These are phyloP conservation scores for Rutstroemia sp. DNA, from an alignment of 2,329 filamentous ascomycete species.

Conservation along the genomic window DNA sequence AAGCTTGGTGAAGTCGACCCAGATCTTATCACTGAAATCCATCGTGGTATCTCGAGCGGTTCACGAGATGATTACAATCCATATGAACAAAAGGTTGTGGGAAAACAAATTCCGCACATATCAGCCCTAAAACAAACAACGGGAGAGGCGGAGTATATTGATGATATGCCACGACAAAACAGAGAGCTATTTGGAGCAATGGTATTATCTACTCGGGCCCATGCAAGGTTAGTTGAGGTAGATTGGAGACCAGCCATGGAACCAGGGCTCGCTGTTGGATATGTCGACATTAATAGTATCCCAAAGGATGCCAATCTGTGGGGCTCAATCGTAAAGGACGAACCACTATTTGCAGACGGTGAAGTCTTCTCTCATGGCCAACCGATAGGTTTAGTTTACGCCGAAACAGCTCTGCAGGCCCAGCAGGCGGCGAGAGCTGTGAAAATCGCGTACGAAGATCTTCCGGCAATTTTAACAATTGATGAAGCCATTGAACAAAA, in stretches of 20 bases:
- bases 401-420: constrained; percentile 68
- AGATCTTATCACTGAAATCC: constrained; percentile 74
- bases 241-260: constrained; percentile 63
- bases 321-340: constrained; percentile 65
- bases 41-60: constrained; percentile 74
- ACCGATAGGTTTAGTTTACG: constrained; percentile 81
- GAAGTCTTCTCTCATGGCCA: constrained; percentile 87
- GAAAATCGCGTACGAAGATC: constrained; percentile 79
- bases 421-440: constrained; percentile 75
- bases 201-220: constrained; percentile 78
- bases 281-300: constrained; percentile 73
- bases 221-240: constrained; percentile 73
- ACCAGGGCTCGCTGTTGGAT: constrained; percentile 63
- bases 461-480: constrained; percentile 82
- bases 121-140: constrained; percentile 88
- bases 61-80: constrained; percentile 63
- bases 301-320: constrained; percentile 78
- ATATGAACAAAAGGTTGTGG: constrained; percentile 74
- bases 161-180: constrained; percentile 77
- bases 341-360: constrained; percentile 84
- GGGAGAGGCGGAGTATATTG: constrained; percentile 89
- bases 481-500: constrained; percentile 86
- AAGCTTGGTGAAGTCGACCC: constrained; percentile 50
- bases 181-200: constrained; percentile 84
- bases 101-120: constrained; percentile 74